Conservation (phyloP, 176 grass and related monocot genomes). For the Eleusine indica region DNA sequence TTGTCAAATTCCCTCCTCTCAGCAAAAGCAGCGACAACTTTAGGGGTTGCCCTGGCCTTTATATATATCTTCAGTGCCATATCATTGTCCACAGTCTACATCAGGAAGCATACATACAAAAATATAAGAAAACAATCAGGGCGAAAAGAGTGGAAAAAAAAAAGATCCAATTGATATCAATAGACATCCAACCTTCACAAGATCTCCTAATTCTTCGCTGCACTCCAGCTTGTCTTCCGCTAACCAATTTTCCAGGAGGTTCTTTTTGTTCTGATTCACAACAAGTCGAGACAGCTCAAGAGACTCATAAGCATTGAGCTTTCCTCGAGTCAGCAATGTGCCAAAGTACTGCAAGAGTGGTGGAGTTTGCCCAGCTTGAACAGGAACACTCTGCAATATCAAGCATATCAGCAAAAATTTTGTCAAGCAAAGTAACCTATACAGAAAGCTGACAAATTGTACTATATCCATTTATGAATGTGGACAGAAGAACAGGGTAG, state of each 20-base stretch:
- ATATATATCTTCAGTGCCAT: slow-evolving; percentile 97
- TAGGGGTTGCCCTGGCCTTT: slow-evolving; percentile 97
- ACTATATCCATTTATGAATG: background rate
- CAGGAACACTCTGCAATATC: slow-evolving; percentile 83
- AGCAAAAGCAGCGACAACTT: slow-evolving; percentile 99
- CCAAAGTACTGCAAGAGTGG: slow-evolving; percentile 92
- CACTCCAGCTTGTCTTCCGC: slow-evolving; percentile 97
- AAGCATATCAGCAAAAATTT: background rate
- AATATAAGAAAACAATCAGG: slow-evolving; percentile 36
- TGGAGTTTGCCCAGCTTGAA: slow-evolving; percentile 92
- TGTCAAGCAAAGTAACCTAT: background rate
- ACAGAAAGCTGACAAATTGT: background rate
- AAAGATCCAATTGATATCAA: slow-evolving; percentile 9
- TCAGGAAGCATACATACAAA: slow-evolving; percentile 5
- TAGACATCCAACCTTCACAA: slow-evolving; percentile 65
- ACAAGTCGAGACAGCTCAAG: slow-evolving; percentile 93
- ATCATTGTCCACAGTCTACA: slow-evolving; percentile 98
- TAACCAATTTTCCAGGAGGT: slow-evolving; percentile 94
- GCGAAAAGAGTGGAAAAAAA: background rate
- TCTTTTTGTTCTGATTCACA: slow-evolving; percentile 99
- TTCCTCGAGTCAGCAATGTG: slow-evolving; percentile 64
- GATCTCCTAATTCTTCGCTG: slow-evolving; percentile 97
- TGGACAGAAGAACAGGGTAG: background rate
- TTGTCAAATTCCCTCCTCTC: slow-evolving; percentile 93
- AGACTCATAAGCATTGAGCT: slow-evolving; percentile 92